Percentiles rank a stretch among this genome's conserved stretches.
phyloP scores from a whole-genome alignment of 805 yeast species.

The Candida sonorensis region DNA sequence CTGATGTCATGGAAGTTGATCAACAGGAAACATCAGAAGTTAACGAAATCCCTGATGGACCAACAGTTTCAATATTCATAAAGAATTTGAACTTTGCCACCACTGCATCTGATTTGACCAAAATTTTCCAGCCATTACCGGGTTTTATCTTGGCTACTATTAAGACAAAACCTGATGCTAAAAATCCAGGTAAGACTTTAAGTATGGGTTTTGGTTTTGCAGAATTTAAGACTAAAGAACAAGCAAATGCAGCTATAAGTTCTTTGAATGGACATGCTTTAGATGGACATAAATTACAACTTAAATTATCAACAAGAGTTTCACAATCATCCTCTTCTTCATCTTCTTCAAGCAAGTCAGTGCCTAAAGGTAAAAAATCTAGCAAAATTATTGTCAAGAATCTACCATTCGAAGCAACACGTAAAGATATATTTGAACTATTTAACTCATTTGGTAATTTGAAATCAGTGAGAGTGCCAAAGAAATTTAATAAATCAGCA shows the following conservation, averaged over 20 bases:
- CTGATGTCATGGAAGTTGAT: constrained; percentile 13
- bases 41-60: constrained; percentile 47
- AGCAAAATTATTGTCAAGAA: constrained; percentile 90
- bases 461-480: constrained; percentile 92
- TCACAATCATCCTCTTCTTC: constrained; percentile 36
- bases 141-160: constrained; percentile 83
- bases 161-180: constrained; percentile 84
- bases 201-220: constrained; percentile 99
- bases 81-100: constrained; percentile 90
- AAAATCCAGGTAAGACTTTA: constrained; percentile 51
- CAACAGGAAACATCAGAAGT: constrained; percentile 19
- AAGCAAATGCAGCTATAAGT: constrained; percentile 70
- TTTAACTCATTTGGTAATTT: constrained; percentile 93
- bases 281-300: constrained; percentile 85
- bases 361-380: constrained; percentile 36
- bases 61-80: constrained; percentile 82
- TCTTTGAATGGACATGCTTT: constrained; percentile 69
- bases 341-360: constrained; percentile 18
- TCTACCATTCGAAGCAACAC: constrained; percentile 91
- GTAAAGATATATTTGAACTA: constrained; percentile 87
- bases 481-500: constrained; percentile 89
- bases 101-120: constrained; percentile 46
- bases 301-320: constrained; percentile 77
- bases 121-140: constrained; percentile 58
- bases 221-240: constrained; percentile 73